Conservation (phyloP, 345 rosid genomes). For the Citrus sp. region DNA sequence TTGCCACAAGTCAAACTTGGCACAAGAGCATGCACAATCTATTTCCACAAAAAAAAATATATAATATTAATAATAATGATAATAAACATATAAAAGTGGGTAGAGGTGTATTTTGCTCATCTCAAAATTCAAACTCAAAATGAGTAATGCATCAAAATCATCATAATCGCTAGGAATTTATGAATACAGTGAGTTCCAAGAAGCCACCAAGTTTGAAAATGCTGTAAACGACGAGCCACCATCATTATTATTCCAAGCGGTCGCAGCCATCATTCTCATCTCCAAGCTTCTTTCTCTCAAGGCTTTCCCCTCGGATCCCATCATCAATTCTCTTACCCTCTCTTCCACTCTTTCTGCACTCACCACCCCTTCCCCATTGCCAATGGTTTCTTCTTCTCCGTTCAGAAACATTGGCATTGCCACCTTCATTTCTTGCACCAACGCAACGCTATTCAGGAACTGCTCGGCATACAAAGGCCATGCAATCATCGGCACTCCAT, state of each 20-base stretch:
- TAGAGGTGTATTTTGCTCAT: too few relatives aligned
- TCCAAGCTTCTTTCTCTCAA: conserved; percentile 14
- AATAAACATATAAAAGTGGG: too few relatives aligned
- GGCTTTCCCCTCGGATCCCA: neutral
- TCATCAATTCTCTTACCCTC: conserved; percentile 17
- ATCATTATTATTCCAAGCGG: conserved; percentile 8
- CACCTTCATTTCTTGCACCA: conserved; percentile 30
- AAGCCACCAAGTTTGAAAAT: conserved; percentile 14
- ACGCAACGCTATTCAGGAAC: conserved; percentile 15
- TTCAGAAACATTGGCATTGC: conserved; percentile 11
- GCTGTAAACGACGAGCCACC: conserved; percentile 14
- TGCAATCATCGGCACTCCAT: conserved; percentile 33
- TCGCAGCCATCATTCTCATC: conserved; percentile 3
- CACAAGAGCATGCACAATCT: too few relatives aligned
- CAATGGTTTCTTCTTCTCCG: neutral
- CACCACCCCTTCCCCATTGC: neutral
- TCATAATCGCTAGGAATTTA: neutral
- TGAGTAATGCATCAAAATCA: neutral
- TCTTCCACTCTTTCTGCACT: conserved; percentile 19
- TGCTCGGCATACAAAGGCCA: conserved; percentile 37
- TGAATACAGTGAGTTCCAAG: neutral
- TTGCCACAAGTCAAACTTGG: too few relatives aligned
- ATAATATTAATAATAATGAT: too few relatives aligned
- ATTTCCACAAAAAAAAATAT: too few relatives aligned
- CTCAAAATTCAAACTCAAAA: neutral